Evolutionary conservation across 805 yeast genomes (phyloP).

Genomic region (Candida succiphila): DNA sequence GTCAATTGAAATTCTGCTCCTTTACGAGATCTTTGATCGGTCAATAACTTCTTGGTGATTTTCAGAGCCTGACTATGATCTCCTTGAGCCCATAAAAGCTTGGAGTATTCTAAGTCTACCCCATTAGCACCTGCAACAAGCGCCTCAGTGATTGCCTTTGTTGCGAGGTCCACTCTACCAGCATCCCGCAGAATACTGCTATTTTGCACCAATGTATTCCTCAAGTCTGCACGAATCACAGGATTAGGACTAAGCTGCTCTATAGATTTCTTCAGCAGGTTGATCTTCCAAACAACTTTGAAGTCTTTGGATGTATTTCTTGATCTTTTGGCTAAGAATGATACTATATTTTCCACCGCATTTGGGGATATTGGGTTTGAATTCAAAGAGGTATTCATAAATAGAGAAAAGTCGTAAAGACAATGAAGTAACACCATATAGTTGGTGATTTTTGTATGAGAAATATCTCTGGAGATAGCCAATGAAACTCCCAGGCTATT

Average conservation of each 20-base stretch:
- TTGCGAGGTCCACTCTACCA: conserved; percentile 62
- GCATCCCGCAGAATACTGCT: conserved; percentile 60
- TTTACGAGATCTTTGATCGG: conserved; percentile 11
- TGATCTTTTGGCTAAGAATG: conserved; percentile 11
- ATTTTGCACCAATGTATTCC: conserved; percentile 45
- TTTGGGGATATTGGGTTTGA: background rate
- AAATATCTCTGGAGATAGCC: conserved; percentile 35
- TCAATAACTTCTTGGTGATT: conserved; percentile 34
- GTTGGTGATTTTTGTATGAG: conserved; percentile 39
- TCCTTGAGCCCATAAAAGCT: conserved; percentile 82
- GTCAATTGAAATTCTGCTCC: conserved; percentile 46
- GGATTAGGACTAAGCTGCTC: conserved; percentile 16
- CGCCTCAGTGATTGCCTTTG: conserved; percentile 56
- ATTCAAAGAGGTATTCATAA: conserved; percentile 15
- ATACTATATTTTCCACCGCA: conserved; percentile 3
- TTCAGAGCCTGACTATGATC: conserved; percentile 79
- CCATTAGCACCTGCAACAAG: conserved; percentile 30
- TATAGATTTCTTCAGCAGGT: conserved; percentile 32
- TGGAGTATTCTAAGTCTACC: conserved; percentile 69
- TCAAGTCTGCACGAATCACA: conserved; percentile 22
- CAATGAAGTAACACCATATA: conserved; percentile 48
- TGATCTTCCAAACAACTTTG: conserved; percentile 34
- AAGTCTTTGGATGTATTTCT: conserved; percentile 24
- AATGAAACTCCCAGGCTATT: conserved; percentile 52
- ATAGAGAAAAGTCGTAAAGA: conserved; percentile 42